Base-by-base conservation (phyloP, 768 basidiomycete genomes). In the Kwoniella europaea region DNA sequence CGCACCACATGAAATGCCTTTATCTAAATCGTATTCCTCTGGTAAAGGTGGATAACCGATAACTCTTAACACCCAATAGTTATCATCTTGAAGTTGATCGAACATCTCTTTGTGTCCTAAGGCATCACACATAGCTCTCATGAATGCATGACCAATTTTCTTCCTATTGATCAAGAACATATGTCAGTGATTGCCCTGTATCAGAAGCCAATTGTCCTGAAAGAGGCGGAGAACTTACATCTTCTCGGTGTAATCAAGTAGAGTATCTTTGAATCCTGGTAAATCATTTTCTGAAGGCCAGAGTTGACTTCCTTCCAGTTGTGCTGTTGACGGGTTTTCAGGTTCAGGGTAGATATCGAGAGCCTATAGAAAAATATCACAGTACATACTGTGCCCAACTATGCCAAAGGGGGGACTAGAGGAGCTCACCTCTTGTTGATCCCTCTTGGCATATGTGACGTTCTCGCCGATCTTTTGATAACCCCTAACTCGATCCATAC, bases 271-370 rank as follows among this genome's bases (percentile, higher is more conserved):
- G 59, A 69, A 72, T 3, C 50, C 74, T 27, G 74, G 74, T 54
- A 75, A 24, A 53, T 75, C 71, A 2, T 69, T 67, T 22, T 72
- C 67, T 1, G 59, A 24, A 9, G 74, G 74, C 74, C 74, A 75
- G 1, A 72, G 71, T 50, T 75, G 74, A 69, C 60, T 61, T 2
- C 74, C 74, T 24, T 71, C 63, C 3, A 75, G 50, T 53, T 59
- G 62, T 3, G 65, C 74, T 5, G 74, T 46, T 2, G 71, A 64
- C 2, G 74, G 74, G 13, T 70, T 54, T 1, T 35, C 71, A n/a
- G 74, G 74, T 59, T 75, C 74, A 43, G 74, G 74, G 53, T 75
- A 75, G 74, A 75, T 75, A 43, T 75, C 74, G 10, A 75, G 55
- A 3, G 74, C 74, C 74, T 72, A 46, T 41, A 10, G 35, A 35